Percentiles rank a stretch among this genome's conserved stretches.
Evolutionary conservation across 2,329 filamentous ascomycete genomes (phyloP).

Genomic region (Paraphoma sp.): DNA sequence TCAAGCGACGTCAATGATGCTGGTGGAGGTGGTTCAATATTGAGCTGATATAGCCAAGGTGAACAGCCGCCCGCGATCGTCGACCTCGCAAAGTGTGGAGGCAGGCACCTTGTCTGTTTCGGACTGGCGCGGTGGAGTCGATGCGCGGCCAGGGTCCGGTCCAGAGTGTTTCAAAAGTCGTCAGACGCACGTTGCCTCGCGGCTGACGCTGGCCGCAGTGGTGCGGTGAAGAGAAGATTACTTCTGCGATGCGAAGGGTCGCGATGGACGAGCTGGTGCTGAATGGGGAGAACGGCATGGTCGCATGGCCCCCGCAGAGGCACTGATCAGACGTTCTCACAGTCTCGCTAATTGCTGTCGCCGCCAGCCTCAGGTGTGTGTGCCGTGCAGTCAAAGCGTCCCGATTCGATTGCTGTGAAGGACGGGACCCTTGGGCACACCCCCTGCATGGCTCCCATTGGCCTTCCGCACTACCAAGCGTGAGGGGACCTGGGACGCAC

Average conservation of each 20-base stretch:
- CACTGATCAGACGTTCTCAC: constrained; percentile 5
- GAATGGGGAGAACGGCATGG: neutral
- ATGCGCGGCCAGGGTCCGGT: constrained; percentile 19
- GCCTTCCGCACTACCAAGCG: constrained; percentile 1
- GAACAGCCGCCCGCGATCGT: constrained; percentile 12
- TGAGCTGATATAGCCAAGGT: constrained; percentile 3
- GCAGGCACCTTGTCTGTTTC: constrained; percentile 14
- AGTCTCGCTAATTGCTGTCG: neutral
- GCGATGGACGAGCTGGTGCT: neutral
- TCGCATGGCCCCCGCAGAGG: neutral
- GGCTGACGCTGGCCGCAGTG: constrained; percentile 12
- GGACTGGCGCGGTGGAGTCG: constrained; percentile 17
- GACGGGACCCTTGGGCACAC: neutral
- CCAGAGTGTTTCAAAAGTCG: constrained; percentile 3
- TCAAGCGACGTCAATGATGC: neutral
- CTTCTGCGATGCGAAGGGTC: constrained; percentile 1
- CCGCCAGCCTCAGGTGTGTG: constrained; percentile 1
- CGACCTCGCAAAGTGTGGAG: constrained; percentile 10
- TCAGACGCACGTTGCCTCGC: constrained; percentile 11
- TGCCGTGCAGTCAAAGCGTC: constrained; percentile 3
- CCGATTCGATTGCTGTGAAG: neutral
- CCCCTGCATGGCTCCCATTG: constrained; percentile 3
- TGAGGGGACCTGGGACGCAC: neutral
- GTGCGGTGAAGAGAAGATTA: constrained; percentile 3
- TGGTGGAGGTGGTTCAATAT: constrained; percentile 1